Evolutionary conservation across 768 basidiomycete genomes (phyloP), one percentile per base, ranked within the genome.

Genomic region (Pilatotrama ljubarskyi): DNA sequence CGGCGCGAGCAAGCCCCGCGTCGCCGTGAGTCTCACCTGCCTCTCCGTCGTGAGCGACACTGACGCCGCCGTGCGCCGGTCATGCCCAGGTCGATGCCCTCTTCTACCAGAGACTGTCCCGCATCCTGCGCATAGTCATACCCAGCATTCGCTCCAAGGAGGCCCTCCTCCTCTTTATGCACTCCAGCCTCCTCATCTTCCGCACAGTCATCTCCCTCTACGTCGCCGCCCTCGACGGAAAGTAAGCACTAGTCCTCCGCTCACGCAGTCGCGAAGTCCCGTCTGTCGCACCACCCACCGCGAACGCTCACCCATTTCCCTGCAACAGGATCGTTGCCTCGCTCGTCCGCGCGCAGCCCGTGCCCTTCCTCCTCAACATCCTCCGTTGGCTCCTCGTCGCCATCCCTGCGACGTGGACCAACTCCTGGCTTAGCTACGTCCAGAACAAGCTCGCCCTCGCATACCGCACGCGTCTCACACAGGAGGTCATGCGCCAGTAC

Each of bases 371-470:
- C 32, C 74, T 82, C 61, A 94, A 97, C 62, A 95, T 99, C 61
- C 74, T 88, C 32, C 84, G 86, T 49, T 99, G 96, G 96, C 78
- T 98, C 13, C 75, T 92, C 8, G 89, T 98, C 14, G 96, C 96
- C 29, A 85, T 95, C 54, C 94, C 94, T 0, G 94, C 94, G 1
- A 95, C 94, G 17, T 93, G 91, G 86, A 91, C 90, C 4, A 94
- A 95, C 69, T 90, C 88, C 61, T 94, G 92, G 91, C 79, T 98
- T 26, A 90, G 89, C 66, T 98, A 91, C 70, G 81, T 98, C 11
- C 95, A 99, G 72, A 94, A 87, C 72, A 97, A 97, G 73, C 82
- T 99, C 11, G 86, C 91, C 0, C 88, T 95, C 41, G 91, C 92
- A 8, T 94, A 95, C 73, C 81, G 92, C 20, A 93, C 92, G 2